Percentiles rank a stretch among this genome's conserved stretches.
phyloP scores from a whole-genome alignment of 1,284 basidiomycete genomes.

The Amylostereum chailletii region DNA sequence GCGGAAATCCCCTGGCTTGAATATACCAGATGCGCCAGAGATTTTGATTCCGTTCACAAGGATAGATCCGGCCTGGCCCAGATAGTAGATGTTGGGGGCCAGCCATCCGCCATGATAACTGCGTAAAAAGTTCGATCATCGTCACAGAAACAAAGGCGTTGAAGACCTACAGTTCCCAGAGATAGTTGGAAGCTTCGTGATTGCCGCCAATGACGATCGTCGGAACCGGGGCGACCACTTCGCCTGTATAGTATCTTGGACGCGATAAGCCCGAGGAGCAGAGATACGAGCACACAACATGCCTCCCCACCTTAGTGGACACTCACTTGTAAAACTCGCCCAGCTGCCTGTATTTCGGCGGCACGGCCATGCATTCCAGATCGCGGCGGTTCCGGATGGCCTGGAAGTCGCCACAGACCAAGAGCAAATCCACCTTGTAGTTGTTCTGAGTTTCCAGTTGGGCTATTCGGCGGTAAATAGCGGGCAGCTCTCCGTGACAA shows the following conservation, averaged over 20 bases:
- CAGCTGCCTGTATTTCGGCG: conserved; percentile 79
- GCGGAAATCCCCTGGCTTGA: conserved; percentile 74
- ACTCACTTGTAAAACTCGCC: conserved; percentile 79
- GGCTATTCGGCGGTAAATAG: conserved; percentile 77
- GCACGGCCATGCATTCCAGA: conserved; percentile 86
- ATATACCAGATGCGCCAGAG: conserved; percentile 90
- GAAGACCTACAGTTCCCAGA: conserved; percentile 84
- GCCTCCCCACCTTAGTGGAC: not conserved
- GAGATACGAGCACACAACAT: not conserved
- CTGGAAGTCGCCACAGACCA: conserved; percentile 96
- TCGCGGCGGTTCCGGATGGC: conserved; percentile 85
- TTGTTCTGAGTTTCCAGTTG: conserved; percentile 51
- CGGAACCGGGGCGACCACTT: conserved; percentile 74
- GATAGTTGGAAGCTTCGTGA: conserved; percentile 95
- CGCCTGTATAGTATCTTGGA: conserved; percentile 78
- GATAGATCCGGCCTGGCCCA: conserved; percentile 88
- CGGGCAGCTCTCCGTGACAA: conserved; percentile 85
- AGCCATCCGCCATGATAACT: conserved; percentile 95
- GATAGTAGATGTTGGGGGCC: conserved; percentile 94
- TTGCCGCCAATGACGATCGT: conserved; percentile 97
- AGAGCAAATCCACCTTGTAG: conserved; percentile 74
- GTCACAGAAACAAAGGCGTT: not conserved
- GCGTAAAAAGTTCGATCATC: not conserved
- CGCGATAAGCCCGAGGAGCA: not conserved
- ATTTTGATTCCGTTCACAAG: conserved; percentile 83